Evolutionary conservation across 805 yeast species (phyloP).

Genomic region (Lipomyces yamadae): DNA sequence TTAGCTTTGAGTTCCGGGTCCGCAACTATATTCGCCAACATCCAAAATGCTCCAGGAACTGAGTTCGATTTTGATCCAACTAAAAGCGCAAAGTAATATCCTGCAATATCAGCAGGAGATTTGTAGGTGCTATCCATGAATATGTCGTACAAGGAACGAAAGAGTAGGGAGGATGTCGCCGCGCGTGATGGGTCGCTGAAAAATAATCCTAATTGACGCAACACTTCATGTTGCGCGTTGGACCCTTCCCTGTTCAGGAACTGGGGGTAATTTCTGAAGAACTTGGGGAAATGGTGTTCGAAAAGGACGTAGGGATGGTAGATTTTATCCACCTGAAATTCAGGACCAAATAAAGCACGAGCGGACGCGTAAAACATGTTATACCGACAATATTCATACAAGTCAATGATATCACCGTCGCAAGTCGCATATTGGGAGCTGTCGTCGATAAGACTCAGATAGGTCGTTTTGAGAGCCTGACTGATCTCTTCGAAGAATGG

Average conservation of each 20-base stretch:
- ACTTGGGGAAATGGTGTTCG: constrained; percentile 25
- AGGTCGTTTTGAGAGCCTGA: neutral
- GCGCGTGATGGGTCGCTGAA: constrained; percentile 13
- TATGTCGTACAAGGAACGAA: constrained; percentile 41
- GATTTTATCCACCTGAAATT: constrained; percentile 23
- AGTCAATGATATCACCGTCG: neutral
- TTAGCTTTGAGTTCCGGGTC: constrained; percentile 15
- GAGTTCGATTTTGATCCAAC: constrained; percentile 30
- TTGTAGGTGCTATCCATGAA: constrained; percentile 9
- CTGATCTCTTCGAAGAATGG: constrained; percentile 6
- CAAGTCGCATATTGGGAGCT: neutral
- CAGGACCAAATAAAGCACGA: constrained; percentile 25
- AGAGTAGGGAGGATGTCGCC: constrained; percentile 4
- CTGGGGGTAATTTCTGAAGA: constrained; percentile 20
- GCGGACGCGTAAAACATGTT: constrained; percentile 19
- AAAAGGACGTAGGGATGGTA: constrained; percentile 16
- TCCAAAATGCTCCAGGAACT: constrained; percentile 31
- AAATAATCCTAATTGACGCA: constrained; percentile 17
- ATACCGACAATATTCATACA: constrained; percentile 10
- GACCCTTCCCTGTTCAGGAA: constrained; percentile 22
- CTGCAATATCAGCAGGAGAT: constrained; percentile 22
- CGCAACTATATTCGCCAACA: constrained; percentile 17
- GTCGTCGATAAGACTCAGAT: constrained; percentile 7
- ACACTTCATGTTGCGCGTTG: constrained; percentile 22
- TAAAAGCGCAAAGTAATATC: constrained; percentile 27